Evolutionary conservation across 139 green algal genomes (phyloP), one percentile per base, ranked within the genome.

Genomic region (Chlorella sorokiniana): DNA sequence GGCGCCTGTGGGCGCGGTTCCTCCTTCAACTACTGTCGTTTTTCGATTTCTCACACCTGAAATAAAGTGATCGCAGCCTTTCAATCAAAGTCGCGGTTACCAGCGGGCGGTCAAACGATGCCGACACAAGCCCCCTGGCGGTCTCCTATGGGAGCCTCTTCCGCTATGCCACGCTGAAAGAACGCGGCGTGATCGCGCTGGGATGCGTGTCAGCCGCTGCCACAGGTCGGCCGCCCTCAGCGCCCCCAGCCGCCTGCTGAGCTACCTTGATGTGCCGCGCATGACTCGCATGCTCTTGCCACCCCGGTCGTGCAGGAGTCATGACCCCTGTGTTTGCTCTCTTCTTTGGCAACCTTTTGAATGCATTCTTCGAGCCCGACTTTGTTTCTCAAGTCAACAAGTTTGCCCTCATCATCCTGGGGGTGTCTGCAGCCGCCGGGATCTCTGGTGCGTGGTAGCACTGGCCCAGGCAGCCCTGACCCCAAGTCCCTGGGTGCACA

Each of bases 281-380:
- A 25, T 56, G 48, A 56, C 16, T 11, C 16, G 11, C 16, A 25
- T 16, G 14, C 48, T 25, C 48, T 16, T 59, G 48, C 48, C 48
- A n/a, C n/a, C 48, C 11, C 16, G 48, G 14, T 41, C 23, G 31
- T 78, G 71, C 71, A 78, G 71, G 71, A 18, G 71, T 51, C 18
- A 45, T 45, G 33, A 78, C 71, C 2, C 71, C 71, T 2, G 37
- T 78, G 0, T 78, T 51, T 27, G 52, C 52, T 3, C 35, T 78
- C 31, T 68, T 68, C 35, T 78, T 78, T 68, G 71, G 71, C 16
- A 35, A 37, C 16, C 48, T 78, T 48, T 33, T 78, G 3, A 78
- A 78, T 22, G 25, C 71, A 35, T 78, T 68, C 31, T 78, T 78
- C 14, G 48, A 18, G 1, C 22, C 54, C 71, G 22, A 78, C 48